Evolutionary conservation across 202 grass and related monocot genomes (phyloP).

Genomic region (Brachypodium distachyon): DNA sequence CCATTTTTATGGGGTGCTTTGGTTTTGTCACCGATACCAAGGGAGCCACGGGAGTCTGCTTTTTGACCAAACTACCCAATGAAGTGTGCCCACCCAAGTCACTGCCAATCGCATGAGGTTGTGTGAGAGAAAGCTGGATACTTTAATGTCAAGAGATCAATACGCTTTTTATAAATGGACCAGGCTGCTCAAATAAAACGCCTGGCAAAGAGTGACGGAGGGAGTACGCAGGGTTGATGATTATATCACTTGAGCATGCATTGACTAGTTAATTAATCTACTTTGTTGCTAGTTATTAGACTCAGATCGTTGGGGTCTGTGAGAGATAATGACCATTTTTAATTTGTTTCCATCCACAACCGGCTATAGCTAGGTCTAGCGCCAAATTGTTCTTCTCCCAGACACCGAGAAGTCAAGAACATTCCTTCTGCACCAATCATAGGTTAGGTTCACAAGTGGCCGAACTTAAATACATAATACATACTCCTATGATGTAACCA

Average conservation of each 20-base stretch:
- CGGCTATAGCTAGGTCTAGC: neutral
- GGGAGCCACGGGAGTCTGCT: too few relatives aligned
- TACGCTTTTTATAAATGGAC: too few relatives aligned
- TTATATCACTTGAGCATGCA: conserved; percentile 8
- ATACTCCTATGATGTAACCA: neutral
- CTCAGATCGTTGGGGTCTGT: conserved; percentile 7
- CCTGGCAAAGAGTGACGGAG: too few relatives aligned
- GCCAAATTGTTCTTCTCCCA: neutral
- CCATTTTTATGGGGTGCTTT: too few relatives aligned
- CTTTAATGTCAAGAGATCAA: too few relatives aligned
- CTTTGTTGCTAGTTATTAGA: neutral
- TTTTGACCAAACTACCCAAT: too few relatives aligned
- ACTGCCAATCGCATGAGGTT: too few relatives aligned
- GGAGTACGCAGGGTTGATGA: too few relatives aligned
- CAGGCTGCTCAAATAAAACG: too few relatives aligned
- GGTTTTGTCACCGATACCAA: too few relatives aligned
- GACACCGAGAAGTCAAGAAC: conserved; percentile 28
- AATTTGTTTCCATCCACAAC: conserved; percentile 14
- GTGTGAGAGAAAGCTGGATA: too few relatives aligned
- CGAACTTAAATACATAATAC: neutral
- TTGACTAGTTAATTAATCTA: conserved; percentile 14
- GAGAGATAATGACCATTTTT: conserved; percentile 7
- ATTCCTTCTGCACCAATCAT: conserved; percentile 43
- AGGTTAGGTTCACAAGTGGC: conserved; percentile 22
- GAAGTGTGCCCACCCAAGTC: too few relatives aligned